Conservation (phyloP, 352 stramenopile genomes). For the Blastocystis sp. region DNA sequence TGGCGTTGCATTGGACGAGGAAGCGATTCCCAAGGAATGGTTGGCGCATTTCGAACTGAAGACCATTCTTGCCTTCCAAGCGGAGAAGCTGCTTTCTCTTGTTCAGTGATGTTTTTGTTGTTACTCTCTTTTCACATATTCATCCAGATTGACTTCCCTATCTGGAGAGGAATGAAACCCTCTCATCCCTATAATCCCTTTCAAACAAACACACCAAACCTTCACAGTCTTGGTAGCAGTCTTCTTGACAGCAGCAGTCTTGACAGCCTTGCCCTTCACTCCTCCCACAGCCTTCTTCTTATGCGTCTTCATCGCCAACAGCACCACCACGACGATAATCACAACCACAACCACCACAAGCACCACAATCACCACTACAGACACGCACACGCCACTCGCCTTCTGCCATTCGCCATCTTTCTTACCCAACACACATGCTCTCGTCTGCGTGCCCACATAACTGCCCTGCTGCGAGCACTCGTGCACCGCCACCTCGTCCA, state of each 20-base stretch:
- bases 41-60: no score
- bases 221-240: conserved; percentile 75
- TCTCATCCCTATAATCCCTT: no score
- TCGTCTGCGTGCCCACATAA: conserved; percentile 24
- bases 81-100: no score
- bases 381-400: background rate
- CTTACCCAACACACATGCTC: conserved; percentile 2
- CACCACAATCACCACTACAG: conserved; percentile 20
- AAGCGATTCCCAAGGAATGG: no score
- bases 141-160: no score
- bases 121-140: no score
- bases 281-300: conserved; percentile 19
- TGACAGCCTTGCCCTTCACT: conserved; percentile 8
- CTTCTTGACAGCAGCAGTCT: background rate
- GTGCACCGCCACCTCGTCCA: background rate
- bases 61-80: no score
- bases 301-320: background rate
- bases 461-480: background rate
- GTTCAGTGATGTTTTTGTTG: no score
- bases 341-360: conserved; percentile 16
- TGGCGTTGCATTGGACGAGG: no score
- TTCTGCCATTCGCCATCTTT: conserved; percentile 11
- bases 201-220: conserved; percentile 75
- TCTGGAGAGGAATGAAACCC: no score
- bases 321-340: conserved; percentile 24